These are phyloP conservation scores for Fusarium setosum DNA, from an alignment of 2,329 filamentous ascomycete species.

Conservation along the genomic window DNA sequence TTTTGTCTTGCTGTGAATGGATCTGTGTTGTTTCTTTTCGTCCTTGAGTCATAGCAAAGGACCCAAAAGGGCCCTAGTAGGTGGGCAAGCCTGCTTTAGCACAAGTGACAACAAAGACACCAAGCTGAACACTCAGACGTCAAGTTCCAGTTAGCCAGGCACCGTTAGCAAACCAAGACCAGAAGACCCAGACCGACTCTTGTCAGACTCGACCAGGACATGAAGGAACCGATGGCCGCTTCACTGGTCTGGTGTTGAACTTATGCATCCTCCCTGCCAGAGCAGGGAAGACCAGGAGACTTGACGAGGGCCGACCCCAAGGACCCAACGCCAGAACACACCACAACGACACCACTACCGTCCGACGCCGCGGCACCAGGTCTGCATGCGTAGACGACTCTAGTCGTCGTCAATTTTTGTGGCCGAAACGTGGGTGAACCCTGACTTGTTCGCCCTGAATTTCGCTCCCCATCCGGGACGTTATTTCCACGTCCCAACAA, in stretches of 20 bases:
- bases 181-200: conserved; percentile 3
- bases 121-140: conserved; percentile 20
- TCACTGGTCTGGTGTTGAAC: conserved; percentile 17
- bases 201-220: conserved; percentile 7
- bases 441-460: conserved; percentile 32
- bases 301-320: conserved; percentile 21
- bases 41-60: conserved; percentile 30
- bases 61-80: conserved; percentile 5
- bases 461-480: conserved; percentile 18
- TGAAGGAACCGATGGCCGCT: conserved; percentile 26
- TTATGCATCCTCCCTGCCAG: conserved; percentile 27
- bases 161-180: conserved; percentile 1
- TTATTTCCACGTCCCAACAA: conserved; percentile 29
- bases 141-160: conserved; percentile 9
- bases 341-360: conserved; percentile 43
- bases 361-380: conserved; percentile 34
- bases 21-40: conserved; percentile 21
- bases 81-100: conserved; percentile 25
- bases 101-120: conserved; percentile 21
- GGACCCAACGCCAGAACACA: conserved; percentile 36
- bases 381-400: conserved; percentile 18
- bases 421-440: conserved; percentile 29
- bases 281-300: conserved; percentile 29
- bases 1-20: conserved; percentile 35
- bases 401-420: conserved; percentile 8